phyloP scores from a whole-genome alignment of 116 monocot species.

The Dioscorea cayenensis region DNA sequence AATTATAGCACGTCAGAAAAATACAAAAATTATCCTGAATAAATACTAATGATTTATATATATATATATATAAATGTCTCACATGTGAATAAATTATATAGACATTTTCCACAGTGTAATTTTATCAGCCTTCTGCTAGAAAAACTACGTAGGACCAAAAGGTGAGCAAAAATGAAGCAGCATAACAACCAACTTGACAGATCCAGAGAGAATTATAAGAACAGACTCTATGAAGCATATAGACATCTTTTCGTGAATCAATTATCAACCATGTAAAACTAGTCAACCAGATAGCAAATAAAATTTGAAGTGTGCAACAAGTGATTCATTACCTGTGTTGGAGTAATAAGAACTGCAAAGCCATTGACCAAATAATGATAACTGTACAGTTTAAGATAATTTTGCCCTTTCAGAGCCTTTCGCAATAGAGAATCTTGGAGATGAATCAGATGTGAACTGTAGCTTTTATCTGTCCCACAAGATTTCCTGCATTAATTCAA shows the following conservation, averaged over 20 bases:
- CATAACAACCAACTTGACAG: too few relatives aligned
- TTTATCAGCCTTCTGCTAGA: too few relatives aligned
- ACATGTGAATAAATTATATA: too few relatives aligned
- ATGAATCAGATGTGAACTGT: constrained; percentile 52
- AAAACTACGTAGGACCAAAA: too few relatives aligned
- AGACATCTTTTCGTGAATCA: too few relatives aligned
- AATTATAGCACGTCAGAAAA: background rate
- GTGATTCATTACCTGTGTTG: constrained; percentile 47
- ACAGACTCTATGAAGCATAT: too few relatives aligned
- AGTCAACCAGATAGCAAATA: background rate
- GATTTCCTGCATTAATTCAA: constrained; percentile 40
- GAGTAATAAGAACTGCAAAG: constrained; percentile 80
- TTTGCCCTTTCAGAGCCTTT: constrained; percentile 63
- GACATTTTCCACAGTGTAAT: too few relatives aligned
- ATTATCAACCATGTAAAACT: background rate
- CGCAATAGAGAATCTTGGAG: constrained; percentile 77
- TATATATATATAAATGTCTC: too few relatives aligned
- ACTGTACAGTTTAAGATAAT: constrained; percentile 86
- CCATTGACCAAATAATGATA: constrained; percentile 91
- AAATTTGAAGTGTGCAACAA: background rate
- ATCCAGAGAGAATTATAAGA: too few relatives aligned
- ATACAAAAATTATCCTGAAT: background rate
- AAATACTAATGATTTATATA: background rate
- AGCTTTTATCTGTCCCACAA: constrained; percentile 32
- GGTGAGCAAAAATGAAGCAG: too few relatives aligned